Evolutionary conservation across 169 alveolate genomes (phyloP), one percentile per base, ranked within the genome.

Genomic region (Theileria orientalis): DNA sequence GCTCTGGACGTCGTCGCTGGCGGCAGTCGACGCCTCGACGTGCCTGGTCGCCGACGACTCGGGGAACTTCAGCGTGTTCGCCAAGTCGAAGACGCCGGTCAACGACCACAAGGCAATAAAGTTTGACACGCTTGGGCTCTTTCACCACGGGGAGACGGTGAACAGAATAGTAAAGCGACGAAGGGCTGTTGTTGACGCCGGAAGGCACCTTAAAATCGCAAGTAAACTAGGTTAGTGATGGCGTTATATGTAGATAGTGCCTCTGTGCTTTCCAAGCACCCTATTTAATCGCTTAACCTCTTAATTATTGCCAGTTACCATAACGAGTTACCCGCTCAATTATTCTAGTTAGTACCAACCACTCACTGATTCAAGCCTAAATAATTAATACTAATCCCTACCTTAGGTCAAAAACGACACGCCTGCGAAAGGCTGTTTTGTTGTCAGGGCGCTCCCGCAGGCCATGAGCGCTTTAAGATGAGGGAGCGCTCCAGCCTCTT

Each of bases 81-180:
- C 54, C 14, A 77, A 71, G 74, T 37, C 32, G 29, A 2, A 7
- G 7, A 21, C 49, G 7, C 74, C 75, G 27, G 27, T 64, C 44
- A 77, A 69, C 52, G 86, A 77, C 76, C 49, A n/a, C 13, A 56
- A 77, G 64, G 67, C 83, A 13, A 30, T 64, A 40, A 69, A 33
- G 56, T 62, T 72, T 0, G 76, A 69, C 25, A 76, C 42, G 16
- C 35, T 56, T 14, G 86, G 86, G 21, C 29, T 77, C 16, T 77
- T 77, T 54, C 86, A 77, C 69, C 86, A 77, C 37, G 86, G 86
- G 5, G 86, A 77, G 51, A 49, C 30, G 27, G 66, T 77, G 41
- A 77, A 77, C 70, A 61, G 51, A 5, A 77, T 77, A 0, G 52
- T 49, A 13, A 44, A 13, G 21, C 73, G 61, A 49, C n/a, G n/a